Conservation (phyloP, 208 protist species). For the Trypanosoma platydactyli region DNA sequence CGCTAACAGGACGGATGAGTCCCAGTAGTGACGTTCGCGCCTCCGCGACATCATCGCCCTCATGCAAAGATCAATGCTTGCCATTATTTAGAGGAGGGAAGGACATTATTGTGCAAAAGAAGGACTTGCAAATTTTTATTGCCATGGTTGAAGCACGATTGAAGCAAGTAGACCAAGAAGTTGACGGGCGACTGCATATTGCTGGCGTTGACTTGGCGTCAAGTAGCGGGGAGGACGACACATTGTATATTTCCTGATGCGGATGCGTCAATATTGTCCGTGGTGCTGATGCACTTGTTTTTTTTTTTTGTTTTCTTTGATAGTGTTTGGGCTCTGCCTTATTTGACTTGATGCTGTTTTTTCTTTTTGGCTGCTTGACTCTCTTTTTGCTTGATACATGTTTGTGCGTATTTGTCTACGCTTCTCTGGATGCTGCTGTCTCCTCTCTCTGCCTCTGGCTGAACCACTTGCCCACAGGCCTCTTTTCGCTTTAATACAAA, state of each 20-base stretch:
- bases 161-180: slow-evolving; percentile 37
- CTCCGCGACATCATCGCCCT: neutral
- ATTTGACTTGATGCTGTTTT: neutral
- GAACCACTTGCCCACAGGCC: slow-evolving; percentile 7
- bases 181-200: slow-evolving; percentile 22
- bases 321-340: slow-evolving; percentile 5
- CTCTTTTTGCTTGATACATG: slow-evolving; percentile 5
- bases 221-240: slow-evolving; percentile 24
- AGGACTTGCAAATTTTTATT: slow-evolving; percentile 42
- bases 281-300: neutral
- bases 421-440: neutral
- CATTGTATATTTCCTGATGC: slow-evolving; percentile 1
- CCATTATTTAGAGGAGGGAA: slow-evolving; percentile 54
- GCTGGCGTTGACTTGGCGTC: slow-evolving; percentile 23
- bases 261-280: neutral
- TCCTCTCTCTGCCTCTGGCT: neutral
- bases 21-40: neutral
- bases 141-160: slow-evolving; percentile 37
- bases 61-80: slow-evolving; percentile 28
- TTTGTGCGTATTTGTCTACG: neutral
- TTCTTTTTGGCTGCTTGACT: neutral
- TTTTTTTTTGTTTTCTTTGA: neutral
- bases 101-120: slow-evolving; percentile 32
- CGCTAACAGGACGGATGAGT: neutral
- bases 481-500: slow-evolving; percentile 31